A percentile compares a stretch with the other conserved stretches of the same genome.
phyloP scores from a whole-genome alignment of 805 yeast genomes.

The Nakazawaea laoshanensis region DNA sequence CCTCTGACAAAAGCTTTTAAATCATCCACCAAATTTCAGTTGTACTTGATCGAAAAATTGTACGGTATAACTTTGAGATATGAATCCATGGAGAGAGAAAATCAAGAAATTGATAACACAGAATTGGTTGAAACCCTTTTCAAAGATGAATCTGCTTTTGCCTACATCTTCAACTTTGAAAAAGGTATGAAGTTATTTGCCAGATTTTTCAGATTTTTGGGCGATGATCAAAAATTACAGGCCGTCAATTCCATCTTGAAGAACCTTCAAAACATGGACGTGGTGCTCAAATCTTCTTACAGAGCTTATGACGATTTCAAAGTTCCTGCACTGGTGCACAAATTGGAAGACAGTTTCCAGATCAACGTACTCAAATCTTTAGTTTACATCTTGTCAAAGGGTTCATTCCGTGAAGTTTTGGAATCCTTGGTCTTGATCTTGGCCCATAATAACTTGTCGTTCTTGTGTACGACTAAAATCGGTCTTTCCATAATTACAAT shows the following conservation, averaged over 20 bases:
- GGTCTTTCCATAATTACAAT: constrained; percentile 86
- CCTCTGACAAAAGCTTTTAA: constrained; percentile 22
- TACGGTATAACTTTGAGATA: constrained; percentile 69
- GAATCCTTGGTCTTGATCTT: constrained; percentile 64
- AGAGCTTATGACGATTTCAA: constrained; percentile 39
- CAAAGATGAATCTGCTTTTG: constrained; percentile 67
- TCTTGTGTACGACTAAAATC: constrained; percentile 64
- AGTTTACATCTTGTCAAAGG: constrained; percentile 76
- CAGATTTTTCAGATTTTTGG: constrained; percentile 76
- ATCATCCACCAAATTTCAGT: constrained; percentile 40
- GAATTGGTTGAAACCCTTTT: constrained; percentile 54
- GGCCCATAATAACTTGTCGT: constrained; percentile 59
- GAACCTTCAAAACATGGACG: constrained; percentile 70
- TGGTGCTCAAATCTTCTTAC: constrained; percentile 73
- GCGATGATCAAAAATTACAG: constrained; percentile 68
- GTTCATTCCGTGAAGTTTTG: constrained; percentile 71
- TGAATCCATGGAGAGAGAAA: constrained; percentile 67
- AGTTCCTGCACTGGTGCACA: constrained; percentile 44
- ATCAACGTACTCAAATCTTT: constrained; percentile 75
- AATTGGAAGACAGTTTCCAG: constrained; percentile 70
- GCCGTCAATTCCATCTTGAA: constrained; percentile 72
- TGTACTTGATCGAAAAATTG: constrained; percentile 69
- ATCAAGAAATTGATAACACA: constrained; percentile 32
- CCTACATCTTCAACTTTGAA: constrained; percentile 73
- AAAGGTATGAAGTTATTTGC: constrained; percentile 87